phyloP scores from a whole-genome alignment of 1,284 basidiomycete species.

The Volvariella volvacea region DNA sequence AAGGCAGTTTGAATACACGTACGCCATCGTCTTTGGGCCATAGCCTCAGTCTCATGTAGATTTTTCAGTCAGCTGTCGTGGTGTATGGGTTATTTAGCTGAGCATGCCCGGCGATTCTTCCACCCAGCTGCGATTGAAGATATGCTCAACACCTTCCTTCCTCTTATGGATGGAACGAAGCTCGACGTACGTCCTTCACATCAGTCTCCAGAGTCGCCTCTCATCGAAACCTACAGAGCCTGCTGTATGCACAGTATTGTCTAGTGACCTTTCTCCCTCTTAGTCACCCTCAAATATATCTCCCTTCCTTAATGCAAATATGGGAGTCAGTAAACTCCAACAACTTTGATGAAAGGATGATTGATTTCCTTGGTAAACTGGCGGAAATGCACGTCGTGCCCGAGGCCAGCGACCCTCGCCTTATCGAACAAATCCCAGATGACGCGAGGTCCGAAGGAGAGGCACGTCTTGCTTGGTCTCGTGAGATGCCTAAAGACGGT shows the following conservation, averaged over 20 bases:
- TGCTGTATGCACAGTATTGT: slow-evolving; percentile 78
- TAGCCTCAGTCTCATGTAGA: slow-evolving; percentile 4
- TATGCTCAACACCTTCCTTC: slow-evolving; percentile 83
- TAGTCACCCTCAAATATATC: slow-evolving; percentile 73
- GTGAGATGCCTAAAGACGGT: slow-evolving; percentile 33
- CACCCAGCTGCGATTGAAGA: slow-evolving; percentile 83
- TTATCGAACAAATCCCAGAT: slow-evolving; percentile 59
- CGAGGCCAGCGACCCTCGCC: slow-evolving; percentile 62
- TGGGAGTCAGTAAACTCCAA: slow-evolving; percentile 85
- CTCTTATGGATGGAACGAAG: slow-evolving; percentile 67
- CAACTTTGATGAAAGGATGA: slow-evolving; percentile 78
- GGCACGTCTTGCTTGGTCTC: slow-evolving; percentile 49
- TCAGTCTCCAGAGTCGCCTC: slow-evolving; percentile 1
- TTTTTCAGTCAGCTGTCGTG: slow-evolving; percentile 64
- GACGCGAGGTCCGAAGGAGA: slow-evolving; percentile 65
- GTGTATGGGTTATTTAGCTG: slow-evolving; percentile 83
- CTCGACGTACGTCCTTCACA: slow-evolving; percentile 51
- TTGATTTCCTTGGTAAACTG: slow-evolving; percentile 63
- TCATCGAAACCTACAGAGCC: slow-evolving; percentile 37
- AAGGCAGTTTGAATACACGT: slow-evolving; percentile 79
- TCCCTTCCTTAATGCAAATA: slow-evolving; percentile 74
- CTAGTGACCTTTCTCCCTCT: slow-evolving; percentile 77
- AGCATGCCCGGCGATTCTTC: slow-evolving; percentile 82
- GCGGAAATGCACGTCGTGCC: slow-evolving; percentile 73
- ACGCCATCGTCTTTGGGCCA: slow-evolving; percentile 18